phyloP scores from a whole-genome alignment of 805 yeast genomes.

The Nakazawaea pomicola region DNA sequence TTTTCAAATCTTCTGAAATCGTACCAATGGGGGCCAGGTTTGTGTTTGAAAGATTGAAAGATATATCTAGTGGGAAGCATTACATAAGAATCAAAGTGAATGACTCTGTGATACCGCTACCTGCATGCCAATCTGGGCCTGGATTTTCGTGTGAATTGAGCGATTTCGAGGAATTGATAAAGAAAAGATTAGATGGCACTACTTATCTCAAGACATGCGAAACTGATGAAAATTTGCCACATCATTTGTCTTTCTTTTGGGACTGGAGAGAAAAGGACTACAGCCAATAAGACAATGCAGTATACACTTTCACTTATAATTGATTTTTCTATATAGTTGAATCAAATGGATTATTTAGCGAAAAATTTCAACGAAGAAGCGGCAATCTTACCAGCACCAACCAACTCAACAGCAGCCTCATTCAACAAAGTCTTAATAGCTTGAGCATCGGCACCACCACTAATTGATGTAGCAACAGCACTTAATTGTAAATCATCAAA shows the following conservation, averaged over 20 bases:
- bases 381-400: constrained; percentile 50
- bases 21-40: constrained; percentile 50
- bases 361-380: constrained; percentile 53
- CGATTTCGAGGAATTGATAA: constrained; percentile 3
- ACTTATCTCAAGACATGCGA: constrained; percentile 13
- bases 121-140: constrained; percentile 44
- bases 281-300: background rate
- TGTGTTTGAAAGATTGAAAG: constrained; percentile 38
- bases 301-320: background rate
- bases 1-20: constrained; percentile 41
- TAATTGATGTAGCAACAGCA: constrained; percentile 65
- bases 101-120: constrained; percentile 48
- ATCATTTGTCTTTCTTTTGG: constrained; percentile 16
- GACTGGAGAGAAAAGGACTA: constrained; percentile 16
- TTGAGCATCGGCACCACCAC: constrained; percentile 48
- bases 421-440: constrained; percentile 55
- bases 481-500: constrained; percentile 77
- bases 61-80: constrained; percentile 16
- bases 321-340: background rate
- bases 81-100: constrained; percentile 43
- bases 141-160: constrained; percentile 30
- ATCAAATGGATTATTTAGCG: constrained; percentile 5
- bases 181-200: constrained; percentile 4
- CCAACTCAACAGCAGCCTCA: constrained; percentile 49
- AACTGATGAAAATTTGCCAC: constrained; percentile 12